These are phyloP conservation scores for Penicillium maclennaniae DNA, from an alignment of 495 filamentous ascomycete genomes.

Conservation along the genomic window DNA sequence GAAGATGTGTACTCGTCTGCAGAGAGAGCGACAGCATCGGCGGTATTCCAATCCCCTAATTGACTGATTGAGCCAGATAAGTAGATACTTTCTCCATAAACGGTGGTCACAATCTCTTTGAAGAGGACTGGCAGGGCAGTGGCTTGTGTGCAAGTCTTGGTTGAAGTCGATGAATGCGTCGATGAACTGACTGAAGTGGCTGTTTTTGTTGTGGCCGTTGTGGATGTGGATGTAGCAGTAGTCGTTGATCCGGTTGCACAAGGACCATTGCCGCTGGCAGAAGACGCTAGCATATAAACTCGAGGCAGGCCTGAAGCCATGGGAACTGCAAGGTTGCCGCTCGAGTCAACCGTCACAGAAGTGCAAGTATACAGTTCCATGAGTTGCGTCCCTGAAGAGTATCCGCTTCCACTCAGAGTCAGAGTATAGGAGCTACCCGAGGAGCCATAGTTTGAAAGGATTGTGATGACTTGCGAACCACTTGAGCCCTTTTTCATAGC, in stretches of 20 bases:
- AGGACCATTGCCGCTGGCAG: conserved; percentile 8
- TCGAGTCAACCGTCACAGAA: conserved; percentile 25
- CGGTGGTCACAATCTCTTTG: conserved; percentile 47
- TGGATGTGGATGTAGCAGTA: not conserved
- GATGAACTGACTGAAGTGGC: too few relatives aligned
- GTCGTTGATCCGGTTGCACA: conserved; percentile 11
- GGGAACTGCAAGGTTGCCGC: conserved; percentile 22
- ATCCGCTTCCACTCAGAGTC: conserved; percentile 35
- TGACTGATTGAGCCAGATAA: conserved; percentile 51
- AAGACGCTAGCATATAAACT: conserved; percentile 20
- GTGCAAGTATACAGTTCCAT: conserved; percentile 27
- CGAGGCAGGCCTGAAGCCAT: conserved; percentile 27
- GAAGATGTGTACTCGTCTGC: conserved; percentile 47
- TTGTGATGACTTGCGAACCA: conserved; percentile 48
- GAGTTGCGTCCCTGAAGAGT: conserved; percentile 19
- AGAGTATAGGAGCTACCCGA: conserved; percentile 41
- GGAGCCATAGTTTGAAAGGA: conserved; percentile 54
- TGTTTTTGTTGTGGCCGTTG: not conserved
- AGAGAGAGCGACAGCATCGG: conserved; percentile 46
- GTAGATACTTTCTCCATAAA: conserved; percentile 56
- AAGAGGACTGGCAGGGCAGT: conserved; percentile 52
- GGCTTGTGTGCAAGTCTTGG: conserved; percentile 28
- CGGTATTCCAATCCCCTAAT: conserved; percentile 55
- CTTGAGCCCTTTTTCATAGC: conserved; percentile 59
- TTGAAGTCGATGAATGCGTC: conserved; percentile 2